Evolutionary conservation across 1,284 basidiomycete genomes (phyloP), one percentile per base, ranked within the genome.

Genomic region (Fomitiporia mediterranea): DNA sequence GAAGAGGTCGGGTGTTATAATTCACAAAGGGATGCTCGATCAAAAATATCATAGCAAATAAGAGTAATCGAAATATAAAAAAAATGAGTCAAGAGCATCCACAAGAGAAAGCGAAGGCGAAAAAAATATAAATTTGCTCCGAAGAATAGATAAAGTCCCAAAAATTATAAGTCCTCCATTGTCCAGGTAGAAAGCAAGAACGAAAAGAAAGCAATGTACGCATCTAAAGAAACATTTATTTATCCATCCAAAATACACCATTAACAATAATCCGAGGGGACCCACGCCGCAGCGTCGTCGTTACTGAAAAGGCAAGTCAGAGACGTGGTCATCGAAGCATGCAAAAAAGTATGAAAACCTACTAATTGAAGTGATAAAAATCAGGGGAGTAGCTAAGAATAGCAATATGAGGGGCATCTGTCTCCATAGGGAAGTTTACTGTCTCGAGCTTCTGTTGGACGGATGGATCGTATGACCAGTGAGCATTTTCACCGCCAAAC

Each of bases 341-440:
- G 15, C 7, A 17, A 7, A 19, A 21, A 11, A 37, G 34, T 19
- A 38, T 21, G 23, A n/a, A 37, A 5, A 50, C 48, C 37, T 32
- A 50, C 48, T 50, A 34, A 50, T 50, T 25, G 19, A 50, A 50
- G 13, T 50, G 27, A 21, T 37, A 37, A 34, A 50, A 50, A 27
- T 50, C 48, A 15, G 48, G 48, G 17, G 48, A 13, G 32, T 50
- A 34, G 25, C 44, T 46, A 3, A 25, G 44, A 19, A 46, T 15
- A 15, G 44, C 44, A n/a, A 46, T 46, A n/a, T 46, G n/a, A 15
- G 44, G 44, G 7, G 27, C 9, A 46, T 46, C 27, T 8, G 30
- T n/a, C 4, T 46, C 44, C 25, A 46, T 28, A 8, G 44, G n/a
- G 17, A 28, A 30, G 13, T 28, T 28, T 15, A 28, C 44, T 25